Base-by-base conservation (phyloP, 768 basidiomycete species). In the Pleurotus cornucopiae region DNA sequence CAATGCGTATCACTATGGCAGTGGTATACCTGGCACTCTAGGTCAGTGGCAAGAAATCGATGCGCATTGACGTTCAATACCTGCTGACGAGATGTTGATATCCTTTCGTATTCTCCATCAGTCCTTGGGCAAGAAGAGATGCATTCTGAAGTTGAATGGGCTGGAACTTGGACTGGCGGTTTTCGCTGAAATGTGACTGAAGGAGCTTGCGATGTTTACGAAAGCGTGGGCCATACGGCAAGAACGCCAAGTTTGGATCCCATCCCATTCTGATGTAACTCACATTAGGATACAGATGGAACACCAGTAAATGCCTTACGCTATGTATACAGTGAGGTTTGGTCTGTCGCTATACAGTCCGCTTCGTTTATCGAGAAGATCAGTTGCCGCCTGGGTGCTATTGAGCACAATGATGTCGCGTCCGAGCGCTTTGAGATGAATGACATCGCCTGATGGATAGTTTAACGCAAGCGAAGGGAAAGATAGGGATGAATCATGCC, bases 361-460 rank as follows among this genome's bases (percentile, higher is more conserved):
- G 30, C 64, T 63, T 18, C 66, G 59, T 54, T 69, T 70, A 16
- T 71, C 66, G 11, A 73, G 59, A 53, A 76, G 63, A 7, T 72
- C 71, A 9, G 54, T 59, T 9, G 66, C 67, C 18, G 61, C 63
- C 30, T 66, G 59, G 16, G 49, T 44, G 23, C 62, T 63, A 54
- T 72, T 71, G n/a, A 73, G 54, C 46, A 73, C 58, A 43, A 73
- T 57, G 52, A 71, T 63, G 6, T 62, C 53, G 13, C 60, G 60
- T 5, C 65, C 63, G 4, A 66, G 43, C 7, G 60, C 46, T 49
- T 21, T 47, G 45, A 56, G 38, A 40, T 56, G 41, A 6, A 47
- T 47, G 25, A 56, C 55, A 39, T 56, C 55, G 45, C 55, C 55
- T 56, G 26, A n/a, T 18, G 46, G 20, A 6, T 6, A 4, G 20